These are phyloP conservation scores for Cladosporium velox DNA, from an alignment of 2,329 filamentous ascomycete species.

Conservation along the genomic window DNA sequence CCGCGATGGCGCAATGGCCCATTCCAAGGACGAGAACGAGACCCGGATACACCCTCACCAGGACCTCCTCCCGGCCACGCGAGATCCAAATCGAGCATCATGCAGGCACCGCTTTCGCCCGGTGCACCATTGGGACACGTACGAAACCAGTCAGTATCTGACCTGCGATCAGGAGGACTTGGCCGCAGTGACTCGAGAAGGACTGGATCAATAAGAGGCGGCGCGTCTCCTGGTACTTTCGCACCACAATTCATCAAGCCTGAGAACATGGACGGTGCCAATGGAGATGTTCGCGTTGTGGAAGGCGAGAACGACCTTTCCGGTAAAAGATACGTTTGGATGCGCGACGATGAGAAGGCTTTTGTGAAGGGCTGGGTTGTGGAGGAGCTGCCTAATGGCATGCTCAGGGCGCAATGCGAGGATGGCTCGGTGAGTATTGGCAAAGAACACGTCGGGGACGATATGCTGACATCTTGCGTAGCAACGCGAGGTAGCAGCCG, in stretches of 20 bases:
- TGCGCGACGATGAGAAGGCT: conserved; percentile 80
- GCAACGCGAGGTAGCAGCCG: conserved; percentile 83
- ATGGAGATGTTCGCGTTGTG: conserved; percentile 66
- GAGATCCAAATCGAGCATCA: conserved; percentile 75
- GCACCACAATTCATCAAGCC: conserved; percentile 94
- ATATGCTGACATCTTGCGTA: conserved; percentile 40
- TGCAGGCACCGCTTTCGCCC: conserved; percentile 60
- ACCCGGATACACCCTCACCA: conserved; percentile 65
- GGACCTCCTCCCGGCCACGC: conserved; percentile 52
- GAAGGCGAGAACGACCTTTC: conserved; percentile 99
- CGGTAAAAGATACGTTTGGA: conserved; percentile 96
- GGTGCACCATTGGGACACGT: conserved; percentile 57
- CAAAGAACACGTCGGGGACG: neutral
- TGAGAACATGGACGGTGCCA: conserved; percentile 67
- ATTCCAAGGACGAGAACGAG: conserved; percentile 61
- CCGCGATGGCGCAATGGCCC: conserved; percentile 78
- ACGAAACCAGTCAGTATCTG: conserved; percentile 65
- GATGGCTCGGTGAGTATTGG: conserved; percentile 72
- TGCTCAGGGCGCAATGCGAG: conserved; percentile 85
- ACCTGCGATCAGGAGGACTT: conserved; percentile 45
- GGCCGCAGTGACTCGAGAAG: conserved; percentile 41
- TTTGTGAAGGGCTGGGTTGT: conserved; percentile 93
- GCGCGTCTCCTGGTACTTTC: conserved; percentile 76
- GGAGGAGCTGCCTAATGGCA: conserved; percentile 70
- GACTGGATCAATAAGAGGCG: conserved; percentile 64